These are phyloP conservation scores for Periconia digitata DNA, from an alignment of 2,329 filamentous ascomycete genomes.

Conservation along the genomic window DNA sequence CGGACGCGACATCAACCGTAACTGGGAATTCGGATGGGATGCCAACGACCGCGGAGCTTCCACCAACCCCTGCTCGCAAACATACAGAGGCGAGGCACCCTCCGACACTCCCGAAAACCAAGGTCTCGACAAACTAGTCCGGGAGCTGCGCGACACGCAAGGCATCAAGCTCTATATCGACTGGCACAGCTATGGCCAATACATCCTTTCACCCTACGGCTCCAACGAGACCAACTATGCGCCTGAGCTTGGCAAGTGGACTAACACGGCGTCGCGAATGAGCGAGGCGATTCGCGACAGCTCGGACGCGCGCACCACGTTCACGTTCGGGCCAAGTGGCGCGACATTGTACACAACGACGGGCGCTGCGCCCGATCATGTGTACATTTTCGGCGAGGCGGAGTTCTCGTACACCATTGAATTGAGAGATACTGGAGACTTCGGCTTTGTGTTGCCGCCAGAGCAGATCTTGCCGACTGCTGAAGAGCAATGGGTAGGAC, in stretches of 20 bases:
- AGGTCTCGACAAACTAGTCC: constrained; percentile 50
- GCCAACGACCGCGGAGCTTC: constrained; percentile 30
- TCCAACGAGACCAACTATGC: constrained; percentile 55
- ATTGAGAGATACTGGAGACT: constrained; percentile 49
- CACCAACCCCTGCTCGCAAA: constrained; percentile 28
- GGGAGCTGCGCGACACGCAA: constrained; percentile 45
- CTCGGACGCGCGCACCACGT: constrained; percentile 32
- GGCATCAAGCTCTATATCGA: constrained; percentile 65
- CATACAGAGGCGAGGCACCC: constrained; percentile 32
- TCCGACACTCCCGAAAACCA: constrained; percentile 31
- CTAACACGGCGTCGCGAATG: constrained; percentile 50
- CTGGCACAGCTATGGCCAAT: constrained; percentile 64
- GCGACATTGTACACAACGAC: constrained; percentile 61
- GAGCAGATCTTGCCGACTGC: constrained; percentile 50
- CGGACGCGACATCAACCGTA: constrained; percentile 38
- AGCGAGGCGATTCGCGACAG: constrained; percentile 55
- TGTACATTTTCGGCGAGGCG: constrained; percentile 43
- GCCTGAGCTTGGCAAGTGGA: constrained; percentile 53
- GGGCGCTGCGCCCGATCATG: constrained; percentile 47
- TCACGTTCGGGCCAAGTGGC: constrained; percentile 54
- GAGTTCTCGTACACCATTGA: constrained; percentile 51
- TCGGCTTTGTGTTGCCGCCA: constrained; percentile 53
- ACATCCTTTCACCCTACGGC: constrained; percentile 60
- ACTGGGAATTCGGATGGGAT: constrained; percentile 37
- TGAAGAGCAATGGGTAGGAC: constrained; percentile 50